phyloP scores from a whole-genome alignment of 2,329 filamentous ascomycete species.

The Penicillium sp. region DNA sequence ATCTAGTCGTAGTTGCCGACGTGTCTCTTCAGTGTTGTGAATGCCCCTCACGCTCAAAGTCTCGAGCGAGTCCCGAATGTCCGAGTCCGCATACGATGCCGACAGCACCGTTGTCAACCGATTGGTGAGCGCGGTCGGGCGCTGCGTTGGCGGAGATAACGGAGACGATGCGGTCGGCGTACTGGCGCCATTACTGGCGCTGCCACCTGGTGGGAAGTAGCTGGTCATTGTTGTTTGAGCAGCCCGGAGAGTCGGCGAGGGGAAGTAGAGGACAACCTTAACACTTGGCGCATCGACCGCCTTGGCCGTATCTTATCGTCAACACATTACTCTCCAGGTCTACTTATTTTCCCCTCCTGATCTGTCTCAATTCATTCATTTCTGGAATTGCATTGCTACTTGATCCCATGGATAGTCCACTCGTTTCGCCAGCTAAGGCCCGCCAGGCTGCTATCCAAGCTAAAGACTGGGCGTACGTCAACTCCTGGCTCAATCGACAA shows the following conservation, averaged over 20 bases:
- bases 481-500: conserved; percentile 74
- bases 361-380: not conserved
- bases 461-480: conserved; percentile 88
- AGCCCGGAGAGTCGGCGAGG: conserved; percentile 14
- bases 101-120: conserved; percentile 84
- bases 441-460: conserved; percentile 76
- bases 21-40: conserved; percentile 71
- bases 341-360: not conserved
- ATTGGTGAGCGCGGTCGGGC: conserved; percentile 67
- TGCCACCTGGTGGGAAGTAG: conserved; percentile 31
- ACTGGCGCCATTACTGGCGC: conserved; percentile 23
- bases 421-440: conserved; percentile 61
- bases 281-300: conserved; percentile 19
- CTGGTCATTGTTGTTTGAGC: conserved; percentile 31
- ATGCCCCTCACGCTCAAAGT: conserved; percentile 71
- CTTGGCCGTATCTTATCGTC: conserved; percentile 23
- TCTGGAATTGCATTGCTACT: conserved; percentile 5
- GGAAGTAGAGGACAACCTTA: conserved; percentile 21
- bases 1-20: conserved; percentile 75
- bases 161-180: conserved; percentile 29
- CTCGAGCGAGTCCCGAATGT: conserved; percentile 79
- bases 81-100: conserved; percentile 85
- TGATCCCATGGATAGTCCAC: conserved; percentile 38
- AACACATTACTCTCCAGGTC: not conserved
- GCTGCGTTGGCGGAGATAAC: conserved; percentile 32